Conservation (phyloP, 139 green algal genomes). For the Micromonas commoda region DNA sequence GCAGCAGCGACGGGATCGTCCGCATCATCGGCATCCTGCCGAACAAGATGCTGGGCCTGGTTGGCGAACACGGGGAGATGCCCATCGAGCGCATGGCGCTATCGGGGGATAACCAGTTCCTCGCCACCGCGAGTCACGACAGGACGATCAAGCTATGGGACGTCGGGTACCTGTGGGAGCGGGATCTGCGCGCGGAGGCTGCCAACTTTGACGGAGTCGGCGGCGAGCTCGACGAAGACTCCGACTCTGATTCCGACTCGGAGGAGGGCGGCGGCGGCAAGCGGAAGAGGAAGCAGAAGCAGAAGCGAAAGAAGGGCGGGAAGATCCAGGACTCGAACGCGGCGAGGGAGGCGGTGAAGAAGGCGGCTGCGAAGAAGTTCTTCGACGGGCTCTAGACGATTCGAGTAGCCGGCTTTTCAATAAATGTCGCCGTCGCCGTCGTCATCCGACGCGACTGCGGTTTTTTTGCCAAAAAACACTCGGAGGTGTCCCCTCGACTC, state of each 20-base stretch:
- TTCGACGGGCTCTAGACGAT: slow-evolving; percentile 4
- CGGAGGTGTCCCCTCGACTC: no score
- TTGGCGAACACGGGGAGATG: slow-evolving; percentile 72
- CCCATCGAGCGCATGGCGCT: slow-evolving; percentile 42
- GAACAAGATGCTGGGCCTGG: slow-evolving; percentile 73
- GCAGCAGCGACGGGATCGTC: slow-evolving; percentile 75
- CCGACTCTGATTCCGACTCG: neutral
- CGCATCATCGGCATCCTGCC: slow-evolving; percentile 47
- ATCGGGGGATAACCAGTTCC: slow-evolving; percentile 37
- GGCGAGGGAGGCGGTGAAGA: neutral
- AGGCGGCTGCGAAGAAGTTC: slow-evolving; percentile 5
- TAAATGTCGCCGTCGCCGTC: no score
- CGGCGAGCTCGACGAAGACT: no score
- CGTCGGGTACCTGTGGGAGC: neutral
- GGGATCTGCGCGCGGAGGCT: neutral
- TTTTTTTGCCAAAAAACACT: no score
- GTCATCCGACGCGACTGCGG: no score
- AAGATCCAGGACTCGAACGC: slow-evolving; percentile 15
- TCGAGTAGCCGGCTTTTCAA: no score
- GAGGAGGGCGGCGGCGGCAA: slow-evolving; percentile 15
- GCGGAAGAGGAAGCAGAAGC: slow-evolving; percentile 25
- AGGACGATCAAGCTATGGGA: slow-evolving; percentile 59
- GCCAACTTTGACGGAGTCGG: no score
- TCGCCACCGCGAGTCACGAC: slow-evolving; percentile 72
- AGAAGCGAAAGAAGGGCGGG: slow-evolving; percentile 17